Conservation (phyloP, 78 protist species). For the Dictyostelium purpureum region DNA sequence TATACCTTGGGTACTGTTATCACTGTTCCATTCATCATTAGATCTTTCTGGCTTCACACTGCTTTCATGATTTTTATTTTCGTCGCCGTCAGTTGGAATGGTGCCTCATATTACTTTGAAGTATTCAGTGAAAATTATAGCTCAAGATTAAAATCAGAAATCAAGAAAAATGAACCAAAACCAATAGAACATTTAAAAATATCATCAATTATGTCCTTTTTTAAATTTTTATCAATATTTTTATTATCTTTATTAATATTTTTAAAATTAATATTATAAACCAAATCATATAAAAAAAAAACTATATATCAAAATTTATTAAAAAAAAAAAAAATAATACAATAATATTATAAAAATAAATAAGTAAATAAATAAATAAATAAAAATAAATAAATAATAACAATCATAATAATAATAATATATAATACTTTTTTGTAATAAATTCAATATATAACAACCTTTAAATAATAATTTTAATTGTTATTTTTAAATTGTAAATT, state of each 20-base stretch:
- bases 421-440: no score
- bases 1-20: constrained; percentile 69
- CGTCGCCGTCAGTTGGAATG: constrained; percentile 73
- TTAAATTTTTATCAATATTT: not conserved
- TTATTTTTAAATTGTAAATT: no score
- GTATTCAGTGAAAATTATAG: constrained; percentile 73
- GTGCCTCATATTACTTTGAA: constrained; percentile 84
- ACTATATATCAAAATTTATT: no score
- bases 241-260: not conserved
- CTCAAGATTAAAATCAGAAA: constrained; percentile 53
- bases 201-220: not conserved
- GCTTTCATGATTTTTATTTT: constrained; percentile 49
- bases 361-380: no score
- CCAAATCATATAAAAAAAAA: no score
- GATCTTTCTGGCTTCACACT: constrained; percentile 50
- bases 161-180: constrained; percentile 4
- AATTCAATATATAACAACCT: no score
- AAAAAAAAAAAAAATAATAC: no score
- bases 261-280: constrained; percentile 6
- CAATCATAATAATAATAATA: no score
- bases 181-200: no score
- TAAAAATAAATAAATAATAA: no score
- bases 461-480: no score
- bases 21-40: constrained; percentile 44
- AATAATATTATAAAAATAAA: no score